These are phyloP conservation scores for Escovopsis sp. DNA, from an alignment of 2,329 filamentous ascomycete genomes.

Conservation along the genomic window DNA sequence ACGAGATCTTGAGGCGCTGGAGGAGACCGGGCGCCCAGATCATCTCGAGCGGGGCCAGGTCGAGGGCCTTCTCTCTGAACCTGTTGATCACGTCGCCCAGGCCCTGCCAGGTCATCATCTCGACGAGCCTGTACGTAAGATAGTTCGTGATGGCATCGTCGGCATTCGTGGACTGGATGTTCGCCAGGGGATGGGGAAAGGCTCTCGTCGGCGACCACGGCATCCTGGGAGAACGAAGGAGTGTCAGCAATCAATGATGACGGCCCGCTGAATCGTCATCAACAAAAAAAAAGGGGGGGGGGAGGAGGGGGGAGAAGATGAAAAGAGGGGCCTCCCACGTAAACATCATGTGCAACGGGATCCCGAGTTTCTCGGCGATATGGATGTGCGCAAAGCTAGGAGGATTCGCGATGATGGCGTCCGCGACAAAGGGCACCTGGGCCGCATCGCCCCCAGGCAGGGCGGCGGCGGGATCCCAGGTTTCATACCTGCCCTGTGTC, in stretches of 20 bases:
- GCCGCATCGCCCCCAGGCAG: constrained; percentile 25
- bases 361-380: constrained; percentile 58
- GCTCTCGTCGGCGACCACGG: constrained; percentile 77
- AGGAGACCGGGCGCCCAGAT: constrained; percentile 75
- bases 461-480: constrained; percentile 22
- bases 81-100: constrained; percentile 82
- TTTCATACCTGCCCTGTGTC: constrained; percentile 31
- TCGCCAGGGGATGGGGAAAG: constrained; percentile 76
- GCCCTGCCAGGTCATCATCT: constrained; percentile 89
- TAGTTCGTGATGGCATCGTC: constrained; percentile 69
- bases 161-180: constrained; percentile 61
- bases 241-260: neutral
- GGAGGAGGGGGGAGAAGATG: too few relatives aligned
- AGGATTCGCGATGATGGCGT: constrained; percentile 66
- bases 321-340: constrained; percentile 40
- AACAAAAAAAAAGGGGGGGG: too few relatives aligned
- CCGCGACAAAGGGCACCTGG: constrained; percentile 60
- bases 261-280: too few relatives aligned
- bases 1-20: constrained; percentile 60
- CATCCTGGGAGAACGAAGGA: constrained; percentile 57
- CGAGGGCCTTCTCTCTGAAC: constrained; percentile 61
- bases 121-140: constrained; percentile 69
- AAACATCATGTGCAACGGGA: constrained; percentile 77
- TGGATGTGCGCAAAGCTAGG: constrained; percentile 66
- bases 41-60: constrained; percentile 61